Base-by-base conservation (phyloP, 129 eudicot genomes). In the Cynara cardunculus region DNA sequence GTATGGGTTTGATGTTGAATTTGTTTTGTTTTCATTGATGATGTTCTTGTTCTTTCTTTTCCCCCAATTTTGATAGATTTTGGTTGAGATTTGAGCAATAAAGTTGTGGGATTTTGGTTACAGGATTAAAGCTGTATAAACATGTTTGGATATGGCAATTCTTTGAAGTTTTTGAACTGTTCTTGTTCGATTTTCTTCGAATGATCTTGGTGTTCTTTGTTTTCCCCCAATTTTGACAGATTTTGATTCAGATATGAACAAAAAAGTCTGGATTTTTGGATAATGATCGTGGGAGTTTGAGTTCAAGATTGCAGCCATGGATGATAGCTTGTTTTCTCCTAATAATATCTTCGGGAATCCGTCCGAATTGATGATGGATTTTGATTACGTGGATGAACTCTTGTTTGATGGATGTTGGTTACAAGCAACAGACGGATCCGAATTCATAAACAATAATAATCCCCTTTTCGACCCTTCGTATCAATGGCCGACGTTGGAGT, bases 351-450 rank as follows among this genome's bases (percentile, higher is more conserved):
- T 90, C 10, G 86, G 80, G 7, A 79, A 64, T 76, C 89, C 91
- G 25, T 61, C 90, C 5, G 97, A 91, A 71, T 68, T 90, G 41
- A 35, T 86, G 35, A 90, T 90, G 95, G 97, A 94, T 75, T 84
- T 88, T 39, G 98, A 91, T 84, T 89, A 83, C 81, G 88, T 92
- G 90, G 96, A 91, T 81, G 96, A 91, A 74, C 88, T 94, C 21
- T 84, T 94, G 67, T 49, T 88, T 28, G 98, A 90, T 68, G 98
- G 97, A 31, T 94, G 97, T 86, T 94, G 98, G 97, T 80, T 91
- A 68, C 96, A 90, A 80, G 82, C 97, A 22, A 74, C 86, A 34
- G 87, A 89, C 49, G 97, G 88, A 84, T 90, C 93, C 59, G 93
- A 88, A 30, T 87, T 84, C 88, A 70, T 88, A 25, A 84, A 84